phyloP scores from a whole-genome alignment of 768 basidiomycete genomes.

The Trametes cinnabarina region DNA sequence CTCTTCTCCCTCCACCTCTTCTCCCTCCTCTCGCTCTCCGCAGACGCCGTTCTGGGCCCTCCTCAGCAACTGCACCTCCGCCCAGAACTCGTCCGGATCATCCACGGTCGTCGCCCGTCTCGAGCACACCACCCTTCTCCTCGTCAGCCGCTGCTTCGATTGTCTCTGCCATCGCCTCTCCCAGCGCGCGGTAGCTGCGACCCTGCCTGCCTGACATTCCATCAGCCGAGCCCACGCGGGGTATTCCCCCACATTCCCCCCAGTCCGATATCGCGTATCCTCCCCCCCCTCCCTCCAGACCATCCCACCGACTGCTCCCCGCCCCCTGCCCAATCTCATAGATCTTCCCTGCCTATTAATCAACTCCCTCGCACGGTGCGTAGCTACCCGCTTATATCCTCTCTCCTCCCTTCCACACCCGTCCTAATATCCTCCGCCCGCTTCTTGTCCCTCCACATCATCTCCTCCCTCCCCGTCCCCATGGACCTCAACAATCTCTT shows the following conservation, averaged over 20 bases:
- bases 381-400: slow-evolving; percentile 5
- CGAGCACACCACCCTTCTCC: background rate
- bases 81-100: slow-evolving; percentile 15
- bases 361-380: slow-evolving; percentile 4
- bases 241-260: slow-evolving; percentile 16
- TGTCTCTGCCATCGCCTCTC: slow-evolving; percentile 10
- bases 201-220: slow-evolving; percentile 11
- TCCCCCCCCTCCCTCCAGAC: background rate
- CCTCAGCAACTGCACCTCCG: background rate
- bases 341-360: slow-evolving; percentile 7
- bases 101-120: slow-evolving; percentile 11
- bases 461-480: slow-evolving; percentile 8
- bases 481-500: slow-evolving; percentile 20
- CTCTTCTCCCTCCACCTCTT: background rate
- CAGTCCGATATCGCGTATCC: slow-evolving; percentile 4
- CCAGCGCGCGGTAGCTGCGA: slow-evolving; percentile 9
- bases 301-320: slow-evolving; percentile 8
- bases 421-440: slow-evolving; percentile 16
- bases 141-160: slow-evolving; percentile 3
- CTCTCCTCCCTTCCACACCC: background rate
- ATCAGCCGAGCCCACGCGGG: slow-evolving; percentile 15
- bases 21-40: background rate
- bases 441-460: slow-evolving; percentile 9
- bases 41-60: background rate
- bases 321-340: slow-evolving; percentile 14